Conservation (phyloP, 352 stramenopile species). For the Globisporangium paroecandrum region DNA sequence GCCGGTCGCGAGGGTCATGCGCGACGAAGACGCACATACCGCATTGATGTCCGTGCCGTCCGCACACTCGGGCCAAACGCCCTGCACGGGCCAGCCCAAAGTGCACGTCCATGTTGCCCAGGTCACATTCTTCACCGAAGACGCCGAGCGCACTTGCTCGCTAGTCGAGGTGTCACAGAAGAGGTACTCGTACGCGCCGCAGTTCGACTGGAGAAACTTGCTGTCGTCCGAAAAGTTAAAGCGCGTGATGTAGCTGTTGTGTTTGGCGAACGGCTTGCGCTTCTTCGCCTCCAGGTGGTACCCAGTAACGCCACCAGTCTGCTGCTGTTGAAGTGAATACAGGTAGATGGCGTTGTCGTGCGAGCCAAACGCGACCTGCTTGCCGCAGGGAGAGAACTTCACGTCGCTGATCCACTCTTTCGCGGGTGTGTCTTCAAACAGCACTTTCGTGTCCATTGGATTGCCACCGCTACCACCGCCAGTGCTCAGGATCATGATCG, state of each 20-base stretch:
- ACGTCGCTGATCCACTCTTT: constrained; percentile 81
- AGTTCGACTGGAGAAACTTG: constrained; percentile 71
- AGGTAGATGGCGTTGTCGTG: constrained; percentile 76
- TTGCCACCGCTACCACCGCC: not conserved
- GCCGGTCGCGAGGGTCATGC: constrained; percentile 68
- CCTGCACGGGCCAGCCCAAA: constrained; percentile 90
- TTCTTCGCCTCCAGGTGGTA: constrained; percentile 36
- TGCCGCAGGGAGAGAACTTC: constrained; percentile 63
- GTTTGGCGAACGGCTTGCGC: constrained; percentile 68
- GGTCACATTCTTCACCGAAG: constrained; percentile 64
- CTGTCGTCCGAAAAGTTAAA: constrained; percentile 79
- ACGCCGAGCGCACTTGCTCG: constrained; percentile 81
- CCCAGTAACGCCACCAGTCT: not conserved
- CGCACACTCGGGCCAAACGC: constrained; percentile 79
- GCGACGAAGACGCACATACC: constrained; percentile 62
- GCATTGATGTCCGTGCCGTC: constrained; percentile 86
- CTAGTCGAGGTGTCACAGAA: constrained; percentile 85
- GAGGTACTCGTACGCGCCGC: constrained; percentile 87
- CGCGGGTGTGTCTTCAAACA: constrained; percentile 57
- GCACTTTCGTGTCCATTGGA: constrained; percentile 19
- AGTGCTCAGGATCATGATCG: constrained; percentile 36
- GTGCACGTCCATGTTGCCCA: constrained; percentile 91
- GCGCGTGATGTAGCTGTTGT: constrained; percentile 84
- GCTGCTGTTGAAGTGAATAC: constrained; percentile 31
- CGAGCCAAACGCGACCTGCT: constrained; percentile 52